Evolutionary conservation across 2,329 filamentous ascomycete genomes (phyloP).

Genomic region (Leptographium wingfieldii): DNA sequence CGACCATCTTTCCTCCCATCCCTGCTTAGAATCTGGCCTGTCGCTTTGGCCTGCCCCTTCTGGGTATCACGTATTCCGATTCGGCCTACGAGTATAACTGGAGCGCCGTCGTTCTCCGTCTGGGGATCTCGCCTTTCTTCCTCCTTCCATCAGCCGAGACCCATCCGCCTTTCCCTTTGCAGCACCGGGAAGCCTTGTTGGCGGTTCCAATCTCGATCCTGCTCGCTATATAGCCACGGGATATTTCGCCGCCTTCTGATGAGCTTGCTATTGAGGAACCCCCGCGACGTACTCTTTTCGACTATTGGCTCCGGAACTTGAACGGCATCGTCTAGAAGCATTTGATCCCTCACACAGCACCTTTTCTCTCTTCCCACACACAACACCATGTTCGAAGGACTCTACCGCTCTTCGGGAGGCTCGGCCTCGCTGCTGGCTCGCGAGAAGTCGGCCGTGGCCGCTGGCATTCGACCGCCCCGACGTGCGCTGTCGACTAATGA

Average conservation of each 20-base stretch:
- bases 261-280: slow-evolving; percentile 29
- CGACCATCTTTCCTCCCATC: not conserved
- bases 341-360: not conserved
- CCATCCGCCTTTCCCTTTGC: not conserved
- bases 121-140: not conserved
- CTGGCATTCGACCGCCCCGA: slow-evolving; percentile 25
- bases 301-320: not conserved
- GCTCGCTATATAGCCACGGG: not conserved
- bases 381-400: slow-evolving; percentile 21
- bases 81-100: not conserved
- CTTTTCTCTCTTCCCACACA: not conserved
- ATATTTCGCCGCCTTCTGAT: slow-evolving; percentile 13
- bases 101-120: not conserved
- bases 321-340: not conserved
- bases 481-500: slow-evolving; percentile 36
- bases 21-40: not conserved
- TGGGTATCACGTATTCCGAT: not conserved
- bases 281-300: slow-evolving; percentile 7
- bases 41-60: not conserved
- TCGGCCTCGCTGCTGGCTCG: slow-evolving; percentile 16
- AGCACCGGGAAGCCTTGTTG: not conserved
- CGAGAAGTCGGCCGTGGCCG: slow-evolving; percentile 23
- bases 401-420: slow-evolving; percentile 14
- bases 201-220: not conserved
- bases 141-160: not conserved